These are phyloP conservation scores for Aspergillus heteromorphus DNA, from an alignment of 495 filamentous ascomycete species.

Conservation along the genomic window DNA sequence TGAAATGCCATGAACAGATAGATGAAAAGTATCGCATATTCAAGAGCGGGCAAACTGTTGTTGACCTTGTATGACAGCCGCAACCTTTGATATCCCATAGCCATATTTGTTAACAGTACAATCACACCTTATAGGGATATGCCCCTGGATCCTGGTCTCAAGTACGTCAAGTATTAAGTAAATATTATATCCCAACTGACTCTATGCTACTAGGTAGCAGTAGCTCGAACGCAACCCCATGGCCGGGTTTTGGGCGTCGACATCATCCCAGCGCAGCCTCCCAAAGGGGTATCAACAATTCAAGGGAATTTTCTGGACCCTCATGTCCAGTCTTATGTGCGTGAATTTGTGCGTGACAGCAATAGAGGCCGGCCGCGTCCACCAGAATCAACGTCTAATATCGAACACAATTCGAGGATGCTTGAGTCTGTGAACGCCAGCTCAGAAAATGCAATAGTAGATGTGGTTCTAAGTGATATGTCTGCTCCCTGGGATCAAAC, in stretches of 20 bases:
- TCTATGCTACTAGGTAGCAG: constrained; percentile 56
- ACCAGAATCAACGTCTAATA: constrained; percentile 5
- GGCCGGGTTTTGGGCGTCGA: constrained; percentile 88
- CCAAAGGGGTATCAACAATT: constrained; percentile 81
- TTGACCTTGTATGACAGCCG: constrained; percentile 64
- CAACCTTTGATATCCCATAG: background rate
- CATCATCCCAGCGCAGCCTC: constrained; percentile 85
- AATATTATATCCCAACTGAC: background rate
- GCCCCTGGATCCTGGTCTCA: constrained; percentile 95
- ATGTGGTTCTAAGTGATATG: constrained; percentile 98
- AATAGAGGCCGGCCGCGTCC: constrained; percentile 49
- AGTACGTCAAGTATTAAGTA: constrained; percentile 32
- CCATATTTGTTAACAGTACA: background rate
- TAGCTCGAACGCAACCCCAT: constrained; percentile 64
- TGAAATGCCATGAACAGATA: constrained; percentile 46
- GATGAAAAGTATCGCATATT: constrained; percentile 78
- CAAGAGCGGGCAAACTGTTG: constrained; percentile 70
- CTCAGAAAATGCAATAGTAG: constrained; percentile 50
- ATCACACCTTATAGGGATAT: constrained; percentile 59
- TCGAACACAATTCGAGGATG: background rate
- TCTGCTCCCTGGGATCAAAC: constrained; percentile 87
- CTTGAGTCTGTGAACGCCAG: background rate
- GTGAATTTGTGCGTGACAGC: constrained; percentile 64
- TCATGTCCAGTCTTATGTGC: constrained; percentile 65
- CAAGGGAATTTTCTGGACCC: constrained; percentile 85